Percentiles rank a stretch among this genome's conserved stretches.
Conservation (phyloP, 495 filamentous ascomycete genomes). For the Elaphomyces granulatus region DNA sequence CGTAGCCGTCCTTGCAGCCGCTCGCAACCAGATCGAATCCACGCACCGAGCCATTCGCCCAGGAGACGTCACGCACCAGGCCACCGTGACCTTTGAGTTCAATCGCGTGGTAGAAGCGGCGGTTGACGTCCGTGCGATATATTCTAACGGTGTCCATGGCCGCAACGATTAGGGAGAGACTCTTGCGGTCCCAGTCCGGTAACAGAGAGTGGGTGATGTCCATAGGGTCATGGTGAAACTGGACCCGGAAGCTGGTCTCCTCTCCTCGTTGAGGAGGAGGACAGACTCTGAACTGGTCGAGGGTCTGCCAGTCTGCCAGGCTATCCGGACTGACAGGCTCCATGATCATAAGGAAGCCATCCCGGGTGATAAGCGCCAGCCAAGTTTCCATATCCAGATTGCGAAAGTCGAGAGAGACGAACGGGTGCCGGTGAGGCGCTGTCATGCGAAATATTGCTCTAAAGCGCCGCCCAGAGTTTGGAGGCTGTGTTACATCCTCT, state of each 20-base stretch:
- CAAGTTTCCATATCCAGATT: conserved; percentile 60
- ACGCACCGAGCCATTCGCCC: conserved; percentile 76
- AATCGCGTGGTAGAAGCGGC: conserved; percentile 61
- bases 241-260: conserved; percentile 72
- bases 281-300: conserved; percentile 58
- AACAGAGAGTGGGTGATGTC: conserved; percentile 61
- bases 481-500: conserved; percentile 63
- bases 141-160: conserved; percentile 68
- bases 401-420: conserved; percentile 69
- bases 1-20: conserved; percentile 76
- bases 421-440: conserved; percentile 44
- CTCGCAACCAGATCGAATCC: conserved; percentile 86
- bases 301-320: conserved; percentile 54
- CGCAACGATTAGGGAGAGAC: conserved; percentile 65
- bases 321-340: conserved; percentile 82
- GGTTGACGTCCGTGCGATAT: conserved; percentile 57
- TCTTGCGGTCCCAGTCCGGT: conserved; percentile 61
- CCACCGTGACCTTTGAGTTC: conserved; percentile 55
- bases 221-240: conserved; percentile 70
- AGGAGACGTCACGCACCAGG: conserved; percentile 80
- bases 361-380: conserved; percentile 67
- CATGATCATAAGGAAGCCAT: conserved; percentile 63
- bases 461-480: conserved; percentile 63
- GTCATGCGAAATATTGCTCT: conserved; percentile 43
- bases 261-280: conserved; percentile 49